Evolutionary conservation across 2,329 filamentous ascomycete genomes (phyloP), one percentile per base, ranked within the genome.

Genomic region (Aureobasidium lini): DNA sequence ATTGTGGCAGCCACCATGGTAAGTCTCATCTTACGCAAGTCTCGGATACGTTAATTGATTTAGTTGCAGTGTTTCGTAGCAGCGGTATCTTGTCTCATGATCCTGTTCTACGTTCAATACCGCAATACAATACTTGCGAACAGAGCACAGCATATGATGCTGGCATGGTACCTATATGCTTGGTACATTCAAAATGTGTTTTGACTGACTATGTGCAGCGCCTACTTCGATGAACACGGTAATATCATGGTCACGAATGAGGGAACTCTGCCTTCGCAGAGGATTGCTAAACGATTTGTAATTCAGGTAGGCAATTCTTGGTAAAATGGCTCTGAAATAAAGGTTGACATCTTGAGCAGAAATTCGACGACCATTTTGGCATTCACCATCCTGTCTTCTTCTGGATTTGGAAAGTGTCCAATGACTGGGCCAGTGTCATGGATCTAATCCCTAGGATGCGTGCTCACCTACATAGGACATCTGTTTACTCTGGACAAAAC

Each of bases 351-450:
- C 44, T 32, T 32, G 50, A 72, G 64, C 63, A 73, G 69, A 84
- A 83, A 31, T 83, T 86, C 57, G 84, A 86, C 61, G 89, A 95
- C 62, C 83, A 86, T 13, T 92, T 96, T 67, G 85, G 84, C 59
- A 84, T 85, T 28, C 82, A 84, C 0, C 90, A 95, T 68, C 84
- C 88, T 0, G 84, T 92, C 1, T 95, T 94, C 72, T 84, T 91
- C 52, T 95, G 91, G 91, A 86, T 94, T 67, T 95, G 89, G 69
- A 83, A 88, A 60, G 88, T 90, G 2, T 89, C 88, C 6, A 81
- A 85, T 61, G 87, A 91, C 70, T 96, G 91, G 91, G 69, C 74
- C 7, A 81, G 83, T 42, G 80, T 95, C 29, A 79, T 79, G 58
- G 82, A 84, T 46, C 76, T 94, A 5, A 78, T 95, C 28, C 82